Percentiles rank a stretch among this genome's conserved stretches.
These are phyloP conservation scores for Russula sp. DNA, from an alignment of 768 basidiomycete species.

Conservation along the genomic window DNA sequence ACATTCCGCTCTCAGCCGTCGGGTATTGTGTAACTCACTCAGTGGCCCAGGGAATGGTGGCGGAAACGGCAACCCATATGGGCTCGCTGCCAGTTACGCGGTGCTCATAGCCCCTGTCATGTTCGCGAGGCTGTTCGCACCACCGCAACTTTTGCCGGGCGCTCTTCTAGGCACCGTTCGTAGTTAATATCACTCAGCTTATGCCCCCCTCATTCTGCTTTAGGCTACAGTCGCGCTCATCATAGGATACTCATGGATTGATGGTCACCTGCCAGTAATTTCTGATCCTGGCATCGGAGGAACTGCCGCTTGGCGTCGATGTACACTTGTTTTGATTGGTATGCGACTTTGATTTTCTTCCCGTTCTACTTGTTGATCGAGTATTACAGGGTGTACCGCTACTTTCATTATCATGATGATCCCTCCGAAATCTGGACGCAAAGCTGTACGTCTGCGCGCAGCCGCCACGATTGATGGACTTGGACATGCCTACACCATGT, in stretches of 20 bases:
- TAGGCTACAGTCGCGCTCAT: constrained; percentile 47
- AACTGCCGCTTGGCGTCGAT: constrained; percentile 50
- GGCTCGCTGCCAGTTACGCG: constrained; percentile 47
- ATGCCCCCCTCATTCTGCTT: background rate
- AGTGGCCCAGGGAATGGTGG: constrained; percentile 39
- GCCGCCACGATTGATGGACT: constrained; percentile 43
- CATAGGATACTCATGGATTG: constrained; percentile 59
- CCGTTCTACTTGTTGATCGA: background rate
- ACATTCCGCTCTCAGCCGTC: background rate
- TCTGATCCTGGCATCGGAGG: constrained; percentile 55
- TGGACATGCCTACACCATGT: constrained; percentile 44
- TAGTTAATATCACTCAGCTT: constrained; percentile 16
- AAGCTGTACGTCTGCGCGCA: constrained; percentile 45
- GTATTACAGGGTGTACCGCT: constrained; percentile 43
- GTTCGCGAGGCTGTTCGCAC: constrained; percentile 49
- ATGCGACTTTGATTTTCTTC: constrained; percentile 19
- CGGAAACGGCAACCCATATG: constrained; percentile 53
- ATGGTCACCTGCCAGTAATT: constrained; percentile 46
- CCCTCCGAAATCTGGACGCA: constrained; percentile 50
- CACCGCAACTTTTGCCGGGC: constrained; percentile 41
- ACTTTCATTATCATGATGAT: constrained; percentile 55
- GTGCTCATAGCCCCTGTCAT: constrained; percentile 48
- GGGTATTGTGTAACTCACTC: background rate
- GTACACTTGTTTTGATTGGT: constrained; percentile 52
- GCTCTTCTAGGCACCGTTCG: constrained; percentile 42